phyloP scores from a whole-genome alignment of 108 stramenopile genomes.

The Mediolabrus comicus region DNA sequence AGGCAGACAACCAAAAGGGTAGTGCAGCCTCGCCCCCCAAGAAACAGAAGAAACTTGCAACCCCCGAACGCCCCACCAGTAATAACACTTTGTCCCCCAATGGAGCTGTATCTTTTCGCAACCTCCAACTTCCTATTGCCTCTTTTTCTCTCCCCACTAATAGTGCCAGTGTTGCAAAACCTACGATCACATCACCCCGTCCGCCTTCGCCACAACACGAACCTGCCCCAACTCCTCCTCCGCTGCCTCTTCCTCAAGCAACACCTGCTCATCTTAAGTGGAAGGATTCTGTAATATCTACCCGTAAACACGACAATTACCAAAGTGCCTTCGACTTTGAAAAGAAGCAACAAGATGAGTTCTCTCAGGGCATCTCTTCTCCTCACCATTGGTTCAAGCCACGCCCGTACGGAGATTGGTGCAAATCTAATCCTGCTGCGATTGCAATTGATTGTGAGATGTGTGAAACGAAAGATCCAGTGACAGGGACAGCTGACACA shows the following conservation, averaged over 20 bases:
- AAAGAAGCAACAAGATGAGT: conserved; percentile 49
- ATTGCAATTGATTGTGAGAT: conserved; percentile 99
- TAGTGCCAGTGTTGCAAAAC: not conserved
- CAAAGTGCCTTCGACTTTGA: conserved; percentile 51
- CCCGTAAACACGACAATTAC: conserved; percentile 60
- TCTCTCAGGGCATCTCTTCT: conserved; percentile 19
- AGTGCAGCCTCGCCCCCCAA: conserved; percentile 31
- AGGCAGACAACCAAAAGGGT: conserved; percentile 19
- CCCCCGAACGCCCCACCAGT: conserved; percentile 18
- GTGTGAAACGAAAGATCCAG: conserved; percentile 93
- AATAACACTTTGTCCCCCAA: conserved; percentile 15
- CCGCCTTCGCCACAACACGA: conserved; percentile 25
- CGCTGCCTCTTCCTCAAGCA: conserved; percentile 56
- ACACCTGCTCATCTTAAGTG: conserved; percentile 66
- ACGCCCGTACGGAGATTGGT: conserved; percentile 75
- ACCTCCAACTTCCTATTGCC: conserved; percentile 71
- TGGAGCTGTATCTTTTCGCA: conserved; percentile 39
- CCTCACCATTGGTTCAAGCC: conserved; percentile 66
- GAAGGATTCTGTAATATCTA: conserved; percentile 57
- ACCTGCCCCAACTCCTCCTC: conserved; percentile 13
- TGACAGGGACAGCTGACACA: conserved; percentile 65
- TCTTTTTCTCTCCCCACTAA: conserved; percentile 63
- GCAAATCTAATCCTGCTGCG: conserved; percentile 77
- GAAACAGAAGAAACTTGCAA: conserved; percentile 26
- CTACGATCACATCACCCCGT: conserved; percentile 8